Percentiles rank a stretch among this genome's conserved stretches.
phyloP scores from a whole-genome alignment of 805 yeast species.

The Ogataea glucozyma region DNA sequence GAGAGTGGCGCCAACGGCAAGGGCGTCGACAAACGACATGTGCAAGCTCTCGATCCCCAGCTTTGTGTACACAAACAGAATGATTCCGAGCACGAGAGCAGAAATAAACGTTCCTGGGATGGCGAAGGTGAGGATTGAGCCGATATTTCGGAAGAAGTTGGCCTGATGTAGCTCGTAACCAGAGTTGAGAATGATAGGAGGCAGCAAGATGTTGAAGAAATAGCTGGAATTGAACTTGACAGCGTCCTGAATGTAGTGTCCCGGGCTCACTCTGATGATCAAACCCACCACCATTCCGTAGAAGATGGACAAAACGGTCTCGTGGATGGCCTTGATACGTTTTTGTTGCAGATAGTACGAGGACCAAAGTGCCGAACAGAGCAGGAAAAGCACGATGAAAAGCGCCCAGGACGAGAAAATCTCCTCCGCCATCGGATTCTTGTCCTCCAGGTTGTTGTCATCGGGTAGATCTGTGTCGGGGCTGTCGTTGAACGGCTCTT shows the following conservation, averaged over 20 bases:
- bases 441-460: constrained; percentile 50
- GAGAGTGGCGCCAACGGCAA: constrained; percentile 95
- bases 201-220: constrained; percentile 89
- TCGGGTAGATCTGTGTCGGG: constrained; percentile 52
- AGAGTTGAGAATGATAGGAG: constrained; percentile 94
- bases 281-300: constrained; percentile 97
- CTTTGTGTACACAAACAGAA: constrained; percentile 86
- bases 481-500: constrained; percentile 36
- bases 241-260: constrained; percentile 95
- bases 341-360: constrained; percentile 89
- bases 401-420: constrained; percentile 97
- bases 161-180: constrained; percentile 97
- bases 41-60: constrained; percentile 86
- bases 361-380: constrained; percentile 92
- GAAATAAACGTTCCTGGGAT: constrained; percentile 96
- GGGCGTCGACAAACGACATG: constrained; percentile 93
- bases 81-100: constrained; percentile 85
- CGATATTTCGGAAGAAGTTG: constrained; percentile 89
- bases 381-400: constrained; percentile 75
- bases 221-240: constrained; percentile 93
- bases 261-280: constrained; percentile 87
- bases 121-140: constrained; percentile 89
- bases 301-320: constrained; percentile 92
- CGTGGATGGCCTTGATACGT: constrained; percentile 94
- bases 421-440: constrained; percentile 90